Evolutionary conservation across 345 rosid genomes (phyloP), one percentile per base, ranked within the genome.

Genomic region (Capsella bursapastoris): DNA sequence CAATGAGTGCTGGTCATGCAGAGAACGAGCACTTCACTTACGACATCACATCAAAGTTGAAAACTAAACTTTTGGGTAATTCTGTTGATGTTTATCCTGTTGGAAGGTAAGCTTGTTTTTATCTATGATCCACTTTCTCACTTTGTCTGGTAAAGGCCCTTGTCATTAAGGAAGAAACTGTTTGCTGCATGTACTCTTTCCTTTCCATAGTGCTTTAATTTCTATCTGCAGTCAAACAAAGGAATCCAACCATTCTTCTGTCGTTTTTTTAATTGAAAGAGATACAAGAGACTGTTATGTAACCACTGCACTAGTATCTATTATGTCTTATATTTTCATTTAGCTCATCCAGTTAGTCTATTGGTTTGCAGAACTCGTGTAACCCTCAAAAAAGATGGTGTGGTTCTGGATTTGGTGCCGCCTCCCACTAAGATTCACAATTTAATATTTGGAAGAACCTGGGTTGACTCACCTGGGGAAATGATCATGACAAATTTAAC

Each of bases 1-100:
- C 98, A 18, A 88, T 91, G 80, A 88, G 98, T 86, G 94, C 93
- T 31, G 98, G 91, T 32, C 98, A 91, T 70, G 96, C 93, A 16
- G 97, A 91, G 83, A 91, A 87, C 67, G 92, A 93, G 29, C 96
- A 89, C 77, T 93, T 93, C 76, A 85, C 79, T 6, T 90, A 93
- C 71, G 92, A 90, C 53, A 78, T 90, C 68, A 86, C 96, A 18
- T 93, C 97, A 57, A 93, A 90, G 82, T 78, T 93, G 74, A 93
- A 90, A 84, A 93, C 98, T 38, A 90, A 90, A 79, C 87, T 87
- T 49, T 76, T 89, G 78, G 94, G 94, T 25, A 89, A 89, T 82
- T 89, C 94, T 49, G 55, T 87, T 61, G 90, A 85, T 66, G 83
- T 89, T 55, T 89, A 85, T 35, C 94, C 94, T 73, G 85, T 89